Conservation (phyloP, 108 stramenopile species). For the Thalassiosira profunda region DNA sequence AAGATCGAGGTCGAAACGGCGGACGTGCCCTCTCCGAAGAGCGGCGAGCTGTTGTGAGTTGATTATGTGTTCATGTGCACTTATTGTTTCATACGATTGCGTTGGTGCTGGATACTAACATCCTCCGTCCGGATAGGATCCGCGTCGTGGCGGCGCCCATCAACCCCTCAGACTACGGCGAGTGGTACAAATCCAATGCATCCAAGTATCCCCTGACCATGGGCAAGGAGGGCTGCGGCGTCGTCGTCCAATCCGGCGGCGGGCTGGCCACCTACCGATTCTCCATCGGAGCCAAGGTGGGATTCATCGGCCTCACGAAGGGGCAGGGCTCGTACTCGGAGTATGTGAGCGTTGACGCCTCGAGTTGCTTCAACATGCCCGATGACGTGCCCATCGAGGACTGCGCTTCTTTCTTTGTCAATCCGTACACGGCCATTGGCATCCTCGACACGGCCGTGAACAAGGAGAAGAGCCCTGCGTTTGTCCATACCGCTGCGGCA, state of each 20-base stretch:
- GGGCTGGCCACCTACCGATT: conserved; percentile 36
- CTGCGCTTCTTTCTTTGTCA: conserved; percentile 56
- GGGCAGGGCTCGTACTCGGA: conserved; percentile 59
- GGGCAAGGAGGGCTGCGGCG: conserved; percentile 61
- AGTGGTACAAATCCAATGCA: conserved; percentile 36
- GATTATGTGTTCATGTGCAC: too few species aligned
- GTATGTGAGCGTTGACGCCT: conserved; percentile 43
- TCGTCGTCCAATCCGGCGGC: conserved; percentile 51
- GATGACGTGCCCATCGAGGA: conserved; percentile 55
- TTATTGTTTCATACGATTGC: too few species aligned
- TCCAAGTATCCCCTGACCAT: conserved; percentile 41
- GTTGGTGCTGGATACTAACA: too few species aligned
- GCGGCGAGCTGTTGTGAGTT: conserved; percentile 47
- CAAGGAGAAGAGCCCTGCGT: conserved; percentile 15
- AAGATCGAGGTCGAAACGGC: conserved; percentile 51
- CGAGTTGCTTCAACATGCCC: conserved; percentile 48
- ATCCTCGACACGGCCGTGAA: conserved; percentile 55
- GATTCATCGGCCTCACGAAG: conserved; percentile 16
- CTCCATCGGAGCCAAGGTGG: conserved; percentile 45
- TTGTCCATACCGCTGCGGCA: conserved; percentile 68
- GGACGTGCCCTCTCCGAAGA: conserved; percentile 35
- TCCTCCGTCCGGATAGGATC: too few species aligned
- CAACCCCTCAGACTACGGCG: conserved; percentile 53
- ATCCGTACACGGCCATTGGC: conserved; percentile 64
- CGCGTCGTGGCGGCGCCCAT: conserved; percentile 47